These are phyloP conservation scores for Starmerella bacillaris DNA, from an alignment of 805 yeast species.

Conservation along the genomic window DNA sequence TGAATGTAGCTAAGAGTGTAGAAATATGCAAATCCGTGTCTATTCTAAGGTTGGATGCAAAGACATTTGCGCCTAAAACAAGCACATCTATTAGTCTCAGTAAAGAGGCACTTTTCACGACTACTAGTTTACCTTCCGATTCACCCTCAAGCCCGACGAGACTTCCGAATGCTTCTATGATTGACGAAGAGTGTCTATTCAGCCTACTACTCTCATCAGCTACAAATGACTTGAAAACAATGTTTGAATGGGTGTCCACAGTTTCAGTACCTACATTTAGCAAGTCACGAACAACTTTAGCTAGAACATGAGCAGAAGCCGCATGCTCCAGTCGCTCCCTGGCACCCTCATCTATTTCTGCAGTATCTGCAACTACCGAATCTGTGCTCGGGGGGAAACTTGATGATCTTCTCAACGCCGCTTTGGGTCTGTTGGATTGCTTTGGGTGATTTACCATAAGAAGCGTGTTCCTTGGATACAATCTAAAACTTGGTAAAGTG, in stretches of 20 bases:
- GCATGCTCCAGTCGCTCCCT: slow-evolving; percentile 22
- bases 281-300: slow-evolving; percentile 42
- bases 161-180: slow-evolving; percentile 25
- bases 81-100: slow-evolving; percentile 65
- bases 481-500: slow-evolving; percentile 34
- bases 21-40: slow-evolving; percentile 47
- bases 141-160: neutral
- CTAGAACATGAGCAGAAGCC: slow-evolving; percentile 29
- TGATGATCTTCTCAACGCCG: slow-evolving; percentile 18
- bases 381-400: slow-evolving; percentile 23
- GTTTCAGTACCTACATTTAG: slow-evolving; percentile 43
- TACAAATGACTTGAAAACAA: slow-evolving; percentile 40
- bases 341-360: slow-evolving; percentile 29
- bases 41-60: slow-evolving; percentile 29
- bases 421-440: slow-evolving; percentile 2
- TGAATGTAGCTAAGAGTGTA: slow-evolving; percentile 52
- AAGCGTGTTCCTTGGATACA: slow-evolving; percentile 32
- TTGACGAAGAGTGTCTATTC: slow-evolving; percentile 26
- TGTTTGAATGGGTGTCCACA: slow-evolving; percentile 36
- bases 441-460: slow-evolving; percentile 35
- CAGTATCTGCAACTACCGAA: slow-evolving; percentile 29
- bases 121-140: slow-evolving; percentile 23
- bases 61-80: slow-evolving; percentile 51
- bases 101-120: slow-evolving; percentile 49
- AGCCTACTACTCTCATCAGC: slow-evolving; percentile 25